phyloP scores from a whole-genome alignment of 176 grass and related monocot genomes.

The Ananas comosus region DNA sequence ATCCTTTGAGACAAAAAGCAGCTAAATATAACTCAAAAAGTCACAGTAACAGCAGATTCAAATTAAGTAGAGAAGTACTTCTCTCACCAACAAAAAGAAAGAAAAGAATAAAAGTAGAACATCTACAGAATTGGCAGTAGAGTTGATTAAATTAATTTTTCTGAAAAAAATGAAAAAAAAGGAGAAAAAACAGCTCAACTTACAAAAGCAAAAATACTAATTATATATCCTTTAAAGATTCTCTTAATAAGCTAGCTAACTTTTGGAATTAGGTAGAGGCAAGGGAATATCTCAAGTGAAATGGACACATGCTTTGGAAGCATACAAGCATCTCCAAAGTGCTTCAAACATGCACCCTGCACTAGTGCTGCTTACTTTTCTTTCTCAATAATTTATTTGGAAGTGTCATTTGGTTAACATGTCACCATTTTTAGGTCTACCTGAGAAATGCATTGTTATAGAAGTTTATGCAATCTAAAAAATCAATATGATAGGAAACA shows the following conservation, averaged over 20 bases:
- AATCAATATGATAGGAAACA: too few relatives aligned
- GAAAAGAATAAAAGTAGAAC: too few relatives aligned
- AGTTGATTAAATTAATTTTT: background rate
- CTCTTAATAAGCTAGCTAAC: background rate
- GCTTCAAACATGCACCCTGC: background rate
- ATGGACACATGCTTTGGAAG: background rate
- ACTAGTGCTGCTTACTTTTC: background rate
- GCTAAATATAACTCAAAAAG: too few relatives aligned
- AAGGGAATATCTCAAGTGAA: background rate
- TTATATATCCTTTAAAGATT: background rate
- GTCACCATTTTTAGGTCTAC: background rate
- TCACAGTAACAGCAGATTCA: too few relatives aligned
- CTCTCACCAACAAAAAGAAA: too few relatives aligned
- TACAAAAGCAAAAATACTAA: background rate
- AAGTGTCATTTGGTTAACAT: background rate
- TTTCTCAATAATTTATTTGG: background rate
- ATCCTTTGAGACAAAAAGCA: too few relatives aligned
- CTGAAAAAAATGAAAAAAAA: background rate
- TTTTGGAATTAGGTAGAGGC: background rate
- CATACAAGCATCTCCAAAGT: background rate
- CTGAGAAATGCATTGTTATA: background rate
- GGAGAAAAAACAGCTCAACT: background rate
- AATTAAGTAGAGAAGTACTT: too few relatives aligned
- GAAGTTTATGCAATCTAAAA: background rate
- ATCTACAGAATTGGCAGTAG: background rate